Conservation (phyloP, 345 rosid genomes). For the Salix viminalis region DNA sequence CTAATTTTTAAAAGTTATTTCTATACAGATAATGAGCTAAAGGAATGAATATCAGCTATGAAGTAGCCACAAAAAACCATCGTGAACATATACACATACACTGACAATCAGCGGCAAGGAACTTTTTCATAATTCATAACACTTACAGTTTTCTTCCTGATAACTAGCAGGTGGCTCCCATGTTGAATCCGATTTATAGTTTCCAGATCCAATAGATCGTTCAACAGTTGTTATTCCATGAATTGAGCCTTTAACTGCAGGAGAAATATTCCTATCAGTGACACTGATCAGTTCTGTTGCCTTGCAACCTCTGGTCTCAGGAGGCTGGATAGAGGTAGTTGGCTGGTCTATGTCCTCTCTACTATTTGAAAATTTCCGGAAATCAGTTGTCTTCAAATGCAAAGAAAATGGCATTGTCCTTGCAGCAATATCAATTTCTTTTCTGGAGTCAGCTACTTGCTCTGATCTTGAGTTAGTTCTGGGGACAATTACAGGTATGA, state of each 20-base stretch:
- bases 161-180: constrained; percentile 49
- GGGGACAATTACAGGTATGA: constrained; percentile 78
- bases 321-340: constrained; percentile 28
- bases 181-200: constrained; percentile 41
- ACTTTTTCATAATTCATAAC: neutral
- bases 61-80: neutral
- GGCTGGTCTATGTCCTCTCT: constrained; percentile 61
- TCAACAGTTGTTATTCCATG: constrained; percentile 50
- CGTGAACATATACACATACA: neutral
- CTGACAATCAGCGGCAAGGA: neutral
- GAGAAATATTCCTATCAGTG: constrained; percentile 40
- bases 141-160: constrained; percentile 66
- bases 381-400: constrained; percentile 69
- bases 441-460: constrained; percentile 61
- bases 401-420: constrained; percentile 97
- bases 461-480: constrained; percentile 60
- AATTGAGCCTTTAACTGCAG: constrained; percentile 39
- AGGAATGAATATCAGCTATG: neutral
- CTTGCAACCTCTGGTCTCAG: constrained; percentile 44
- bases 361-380: constrained; percentile 50
- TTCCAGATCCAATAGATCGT: constrained; percentile 42
- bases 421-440: constrained; percentile 68
- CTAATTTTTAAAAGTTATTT: neutral
- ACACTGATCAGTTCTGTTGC: constrained; percentile 36
- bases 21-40: neutral